A percentile compares a stretch with the other conserved stretches of the same genome.
phyloP scores from a whole-genome alignment of 495 filamentous ascomycete species.

The Penicillium canescens region DNA sequence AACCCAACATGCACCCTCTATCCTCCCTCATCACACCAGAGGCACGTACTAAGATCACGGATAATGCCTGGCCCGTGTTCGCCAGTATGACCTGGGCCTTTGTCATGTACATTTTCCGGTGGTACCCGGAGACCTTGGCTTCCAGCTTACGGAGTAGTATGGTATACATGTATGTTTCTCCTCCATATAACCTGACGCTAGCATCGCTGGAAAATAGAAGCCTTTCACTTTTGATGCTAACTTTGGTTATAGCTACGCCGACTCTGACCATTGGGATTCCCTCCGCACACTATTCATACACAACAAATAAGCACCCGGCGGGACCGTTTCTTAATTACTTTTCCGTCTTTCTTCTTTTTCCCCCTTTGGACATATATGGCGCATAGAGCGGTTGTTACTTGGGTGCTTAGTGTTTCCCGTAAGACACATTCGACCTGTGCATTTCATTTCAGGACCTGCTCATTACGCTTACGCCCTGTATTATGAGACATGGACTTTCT shows the following conservation, averaged over 20 bases:
- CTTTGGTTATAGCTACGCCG: conserved; percentile 52
- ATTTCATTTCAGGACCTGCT: conserved; percentile 7
- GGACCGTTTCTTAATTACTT: not conserved
- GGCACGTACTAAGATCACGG: conserved; percentile 51
- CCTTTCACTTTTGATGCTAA: conserved; percentile 18
- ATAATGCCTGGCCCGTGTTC: conserved; percentile 87
- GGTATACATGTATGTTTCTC: conserved; percentile 86
- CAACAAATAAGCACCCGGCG: conserved; percentile 65
- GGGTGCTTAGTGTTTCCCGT: conserved; percentile 11
- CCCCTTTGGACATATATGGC: conserved; percentile 24
- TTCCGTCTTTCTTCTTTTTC: conserved; percentile 17
- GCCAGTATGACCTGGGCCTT: conserved; percentile 83
- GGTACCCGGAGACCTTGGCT: conserved; percentile 87
- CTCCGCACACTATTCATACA: conserved; percentile 77
- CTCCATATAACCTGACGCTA: not conserved
- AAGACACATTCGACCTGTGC: not conserved
- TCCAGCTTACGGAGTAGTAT: conserved; percentile 92
- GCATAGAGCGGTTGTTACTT: conserved; percentile 32
- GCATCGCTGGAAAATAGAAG: not conserved
- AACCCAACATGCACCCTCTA: conserved; percentile 55
- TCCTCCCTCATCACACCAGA: conserved; percentile 43
- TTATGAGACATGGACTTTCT: conserved; percentile 21
- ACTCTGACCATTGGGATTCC: conserved; percentile 82
- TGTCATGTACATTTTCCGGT: conserved; percentile 95
- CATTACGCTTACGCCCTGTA: conserved; percentile 21